Evolutionary conservation across 805 yeast species (phyloP).

Genomic region (Starmerella vaccinii): DNA sequence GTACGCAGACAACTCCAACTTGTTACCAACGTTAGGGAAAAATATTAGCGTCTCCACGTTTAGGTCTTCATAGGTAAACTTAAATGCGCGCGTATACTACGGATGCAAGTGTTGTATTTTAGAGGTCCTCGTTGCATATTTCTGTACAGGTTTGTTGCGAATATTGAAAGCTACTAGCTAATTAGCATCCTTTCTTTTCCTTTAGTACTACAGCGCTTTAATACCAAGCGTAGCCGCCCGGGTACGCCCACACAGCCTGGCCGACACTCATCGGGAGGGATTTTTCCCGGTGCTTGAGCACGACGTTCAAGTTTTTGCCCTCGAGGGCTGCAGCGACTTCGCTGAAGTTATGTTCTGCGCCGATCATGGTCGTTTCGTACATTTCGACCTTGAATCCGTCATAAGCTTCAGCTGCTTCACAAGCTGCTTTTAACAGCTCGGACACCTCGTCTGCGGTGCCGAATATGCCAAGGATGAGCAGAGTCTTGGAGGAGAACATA

Average conservation of each 20-base stretch:
- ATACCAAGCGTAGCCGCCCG: constrained; percentile 21
- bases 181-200: too few species aligned
- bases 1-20: too few species aligned
- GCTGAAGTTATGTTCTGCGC: neutral
- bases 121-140: too few species aligned
- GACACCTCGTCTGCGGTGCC: constrained; percentile 19
- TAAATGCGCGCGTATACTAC: too few species aligned
- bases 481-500: constrained; percentile 10
- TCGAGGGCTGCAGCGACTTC: constrained; percentile 11
- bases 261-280: constrained; percentile 17
- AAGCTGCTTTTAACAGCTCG: constrained; percentile 8
- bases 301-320: neutral
- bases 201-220: neutral
- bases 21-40: too few species aligned
- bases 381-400: constrained; percentile 10
- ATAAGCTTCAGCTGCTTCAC: constrained; percentile 5
- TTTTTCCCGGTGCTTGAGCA: neutral
- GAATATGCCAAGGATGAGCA: constrained; percentile 11
- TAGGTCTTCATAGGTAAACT: too few species aligned
- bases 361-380: constrained; percentile 12
- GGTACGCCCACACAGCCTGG: constrained; percentile 10
- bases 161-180: too few species aligned
- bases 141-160: too few species aligned
- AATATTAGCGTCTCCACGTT: too few species aligned
- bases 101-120: too few species aligned